A percentile compares a stretch with the other conserved stretches of the same genome.
Conservation (phyloP, 2,329 filamentous ascomycete genomes). For the Alternaria hordeiaustralica region DNA sequence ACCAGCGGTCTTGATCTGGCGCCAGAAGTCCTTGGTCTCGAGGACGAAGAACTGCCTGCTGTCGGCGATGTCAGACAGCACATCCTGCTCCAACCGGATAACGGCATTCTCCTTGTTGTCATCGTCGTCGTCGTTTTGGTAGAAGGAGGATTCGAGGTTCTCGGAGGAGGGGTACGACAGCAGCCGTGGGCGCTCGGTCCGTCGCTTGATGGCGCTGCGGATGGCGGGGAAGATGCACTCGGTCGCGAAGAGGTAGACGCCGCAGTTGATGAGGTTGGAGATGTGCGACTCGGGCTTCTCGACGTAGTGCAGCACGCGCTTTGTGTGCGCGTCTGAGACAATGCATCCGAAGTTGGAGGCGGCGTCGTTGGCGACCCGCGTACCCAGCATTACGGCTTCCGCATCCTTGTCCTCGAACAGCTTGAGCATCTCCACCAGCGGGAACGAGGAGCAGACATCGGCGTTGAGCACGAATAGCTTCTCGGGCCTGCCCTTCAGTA, state of each 20-base stretch:
- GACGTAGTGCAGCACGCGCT: constrained; percentile 96
- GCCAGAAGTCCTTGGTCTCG: constrained; percentile 99
- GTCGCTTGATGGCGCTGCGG: constrained; percentile 91
- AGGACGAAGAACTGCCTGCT: constrained; percentile 98
- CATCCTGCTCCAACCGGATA: constrained; percentile 95
- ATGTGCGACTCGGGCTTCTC: constrained; percentile 99
- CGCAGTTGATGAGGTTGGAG: constrained; percentile 98
- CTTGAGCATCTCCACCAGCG: constrained; percentile 91
- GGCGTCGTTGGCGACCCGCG: constrained; percentile 86
- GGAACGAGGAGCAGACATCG: constrained; percentile 98
- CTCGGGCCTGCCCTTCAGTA: constrained; percentile 93
- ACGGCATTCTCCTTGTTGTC: constrained; percentile 81
- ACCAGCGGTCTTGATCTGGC: constrained; percentile 98
- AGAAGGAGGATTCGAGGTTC: constrained; percentile 77
- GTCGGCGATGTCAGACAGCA: constrained; percentile 92
- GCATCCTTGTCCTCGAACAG: constrained; percentile 94
- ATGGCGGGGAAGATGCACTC: constrained; percentile 97
- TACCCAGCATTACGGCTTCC: constrained; percentile 95
- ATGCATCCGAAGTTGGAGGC: constrained; percentile 98
- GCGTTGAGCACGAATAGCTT: constrained; percentile 97
- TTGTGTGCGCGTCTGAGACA: constrained; percentile 90
- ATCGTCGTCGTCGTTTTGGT: constrained; percentile 70
- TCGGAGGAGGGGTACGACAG: constrained; percentile 96
- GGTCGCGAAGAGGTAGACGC: constrained; percentile 95
- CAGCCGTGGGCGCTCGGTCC: constrained; percentile 86